Base-by-base conservation (phyloP, 1,139 yeast species). In the Scheffersomyces illinoinensis region DNA sequence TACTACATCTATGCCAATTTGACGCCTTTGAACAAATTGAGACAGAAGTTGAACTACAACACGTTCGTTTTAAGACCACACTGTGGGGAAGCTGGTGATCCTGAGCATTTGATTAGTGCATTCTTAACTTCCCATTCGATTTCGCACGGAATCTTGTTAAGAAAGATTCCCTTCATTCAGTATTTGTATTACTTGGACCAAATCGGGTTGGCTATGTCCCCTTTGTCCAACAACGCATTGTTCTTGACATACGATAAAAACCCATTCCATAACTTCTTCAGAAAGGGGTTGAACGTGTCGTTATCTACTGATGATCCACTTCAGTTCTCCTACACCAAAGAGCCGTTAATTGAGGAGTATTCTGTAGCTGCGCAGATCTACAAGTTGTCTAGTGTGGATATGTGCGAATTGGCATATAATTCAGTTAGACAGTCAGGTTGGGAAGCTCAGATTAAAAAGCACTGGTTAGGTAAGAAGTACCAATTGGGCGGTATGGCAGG, bases 21-120 rank as follows among this genome's bases (percentile, higher is more conserved):
- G 75, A 86, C 96, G 1, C 85, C 96, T 4, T 83, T 96, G 73
- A 96, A 96, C 72, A 86, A 88, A 63, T 88, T 95, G 85, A 86
- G 99, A 75, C 76, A 81, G 52, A 82, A 78, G 61, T 82, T 93
- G 57, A 89, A 91, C 0, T 90, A 85, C 75, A 93, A 91, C 71
- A 93, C 98, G 0, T 89, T 96, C 75, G 96, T 92, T 20, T 79
- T 96, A 66, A 85, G 99, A 68, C 99, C 99, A 1, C 99, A 96
- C 73, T 91, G 97, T 68, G 99, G 99, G 64, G 99, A 96, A 75
- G 99, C 99, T 5, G 99, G 99, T 57, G 98, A 96, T 69, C 98
- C 99, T 1, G 98, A 93, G 68, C 99, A 96, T 76, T 82, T 96
- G 71, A 92, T 93, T 53, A 85, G 95, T 58, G 96, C 99, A 0